Evolutionary conservation across 306 rosid species (phyloP).

Genomic region (Bauhinia variegata): DNA sequence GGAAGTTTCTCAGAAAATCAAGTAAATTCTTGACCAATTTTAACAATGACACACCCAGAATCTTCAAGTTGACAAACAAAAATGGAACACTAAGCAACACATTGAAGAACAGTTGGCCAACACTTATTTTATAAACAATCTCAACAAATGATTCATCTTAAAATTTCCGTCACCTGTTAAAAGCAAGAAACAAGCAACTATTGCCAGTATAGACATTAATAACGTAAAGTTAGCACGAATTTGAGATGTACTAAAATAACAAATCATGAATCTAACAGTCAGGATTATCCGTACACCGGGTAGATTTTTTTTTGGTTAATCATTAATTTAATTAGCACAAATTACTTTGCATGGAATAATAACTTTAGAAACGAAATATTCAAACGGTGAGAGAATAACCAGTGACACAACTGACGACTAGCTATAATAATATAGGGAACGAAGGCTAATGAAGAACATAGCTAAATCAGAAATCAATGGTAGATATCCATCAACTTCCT

Average conservation of each 20-base stretch:
- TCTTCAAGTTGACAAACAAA: slow-evolving; percentile 17
- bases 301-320: background rate
- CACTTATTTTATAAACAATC: slow-evolving; percentile 31
- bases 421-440: background rate
- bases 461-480: too few species aligned
- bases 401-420: background rate
- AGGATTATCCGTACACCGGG: slow-evolving; percentile 14
- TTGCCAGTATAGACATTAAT: background rate
- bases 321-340: background rate
- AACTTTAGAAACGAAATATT: slow-evolving; percentile 2
- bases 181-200: slow-evolving; percentile 30
- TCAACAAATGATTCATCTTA: slow-evolving; percentile 21
- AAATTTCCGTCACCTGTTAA: slow-evolving; percentile 24
- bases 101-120: slow-evolving; percentile 31
- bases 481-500: background rate
- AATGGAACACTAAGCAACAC: slow-evolving; percentile 25
- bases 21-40: background rate
- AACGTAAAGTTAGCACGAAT: slow-evolving; percentile 21
- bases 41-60: background rate
- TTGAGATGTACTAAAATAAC: slow-evolving; percentile 21
- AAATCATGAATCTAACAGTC: slow-evolving; percentile 16
- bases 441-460: background rate
- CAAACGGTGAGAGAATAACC: background rate
- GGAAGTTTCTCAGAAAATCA: slow-evolving; percentile 23
- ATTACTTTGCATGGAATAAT: slow-evolving; percentile 21